These are phyloP conservation scores for Soucietia sequanensis DNA, from an alignment of 805 yeast species.

Conservation along the genomic window DNA sequence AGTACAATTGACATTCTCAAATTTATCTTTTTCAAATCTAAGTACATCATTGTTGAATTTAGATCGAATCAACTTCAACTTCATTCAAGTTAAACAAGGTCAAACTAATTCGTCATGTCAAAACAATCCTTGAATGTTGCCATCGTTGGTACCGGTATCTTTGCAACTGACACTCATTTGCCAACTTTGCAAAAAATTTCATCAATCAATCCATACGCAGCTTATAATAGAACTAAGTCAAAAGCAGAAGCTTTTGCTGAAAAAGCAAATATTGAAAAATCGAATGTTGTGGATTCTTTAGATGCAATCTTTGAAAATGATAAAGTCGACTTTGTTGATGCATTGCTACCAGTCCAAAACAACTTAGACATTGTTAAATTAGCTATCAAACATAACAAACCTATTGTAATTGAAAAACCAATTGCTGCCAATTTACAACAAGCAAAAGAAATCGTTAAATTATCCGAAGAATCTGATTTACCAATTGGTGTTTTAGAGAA, in stretches of 20 bases:
- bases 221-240: conserved; percentile 77
- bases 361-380: conserved; percentile 66
- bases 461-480: conserved; percentile 58
- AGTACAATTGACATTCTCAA: too few species aligned
- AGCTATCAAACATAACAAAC: conserved; percentile 74
- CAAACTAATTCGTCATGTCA: too few species aligned
- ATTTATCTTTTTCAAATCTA: too few species aligned
- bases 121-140: conserved; percentile 67
- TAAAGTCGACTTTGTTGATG: conserved; percentile 76
- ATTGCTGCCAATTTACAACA: conserved; percentile 82
- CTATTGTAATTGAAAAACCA: conserved; percentile 85
- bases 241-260: conserved; percentile 82
- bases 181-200: conserved; percentile 63
- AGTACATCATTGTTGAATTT: too few species aligned
- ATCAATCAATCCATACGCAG: conserved; percentile 59
- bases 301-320: conserved; percentile 67
- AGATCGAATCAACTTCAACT: too few species aligned
- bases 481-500: conserved; percentile 83
- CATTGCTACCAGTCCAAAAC: conserved; percentile 83
- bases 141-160: conserved; percentile 81
- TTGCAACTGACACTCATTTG: conserved; percentile 80
- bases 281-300: conserved; percentile 56
- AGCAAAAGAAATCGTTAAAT: conserved; percentile 73
- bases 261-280: conserved; percentile 49
- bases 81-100: too few species aligned